A percentile compares a stretch with the other conserved stretches of the same genome.
Conservation (phyloP, 345 rosid species). For the Eucalyptus cladocalyx region DNA sequence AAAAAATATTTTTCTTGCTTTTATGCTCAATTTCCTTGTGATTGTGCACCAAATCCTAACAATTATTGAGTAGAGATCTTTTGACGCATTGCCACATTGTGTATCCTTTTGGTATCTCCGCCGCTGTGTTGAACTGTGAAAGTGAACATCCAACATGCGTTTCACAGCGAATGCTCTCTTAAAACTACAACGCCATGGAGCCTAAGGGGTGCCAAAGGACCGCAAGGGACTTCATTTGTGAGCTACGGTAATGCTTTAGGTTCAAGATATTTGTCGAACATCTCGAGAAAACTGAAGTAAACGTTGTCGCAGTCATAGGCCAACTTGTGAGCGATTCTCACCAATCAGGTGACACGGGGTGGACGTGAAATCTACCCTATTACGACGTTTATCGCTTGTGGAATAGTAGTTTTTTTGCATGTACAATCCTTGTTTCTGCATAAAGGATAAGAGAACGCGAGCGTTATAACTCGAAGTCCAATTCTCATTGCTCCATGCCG, state of each 20-base stretch:
- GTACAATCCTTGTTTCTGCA: not conserved
- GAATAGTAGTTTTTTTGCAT: not conserved
- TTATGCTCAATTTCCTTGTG: no score
- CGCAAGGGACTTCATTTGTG: not conserved
- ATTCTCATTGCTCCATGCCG: not conserved
- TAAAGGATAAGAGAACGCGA: not conserved
- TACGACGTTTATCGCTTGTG: not conserved
- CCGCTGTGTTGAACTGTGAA: not conserved
- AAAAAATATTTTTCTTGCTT: not conserved
- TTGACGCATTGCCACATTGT: rapidly evolving
- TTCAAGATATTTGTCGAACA: not conserved
- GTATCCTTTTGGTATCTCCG: not conserved
- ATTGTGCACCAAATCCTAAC: rapidly evolving
- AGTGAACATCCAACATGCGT: not conserved
- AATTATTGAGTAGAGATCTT: not conserved
- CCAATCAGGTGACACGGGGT: not conserved
- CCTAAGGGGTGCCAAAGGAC: not conserved
- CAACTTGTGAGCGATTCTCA: not conserved
- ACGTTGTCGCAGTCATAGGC: not conserved
- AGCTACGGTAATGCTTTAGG: not conserved
- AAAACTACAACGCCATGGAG: not conserved
- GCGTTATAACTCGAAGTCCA: not conserved
- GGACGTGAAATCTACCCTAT: not conserved
- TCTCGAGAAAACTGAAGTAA: not conserved
- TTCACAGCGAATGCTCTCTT: not conserved